phyloP scores from a whole-genome alignment of 73 alveolate genomes.

The Tetrahymena elliotti region DNA sequence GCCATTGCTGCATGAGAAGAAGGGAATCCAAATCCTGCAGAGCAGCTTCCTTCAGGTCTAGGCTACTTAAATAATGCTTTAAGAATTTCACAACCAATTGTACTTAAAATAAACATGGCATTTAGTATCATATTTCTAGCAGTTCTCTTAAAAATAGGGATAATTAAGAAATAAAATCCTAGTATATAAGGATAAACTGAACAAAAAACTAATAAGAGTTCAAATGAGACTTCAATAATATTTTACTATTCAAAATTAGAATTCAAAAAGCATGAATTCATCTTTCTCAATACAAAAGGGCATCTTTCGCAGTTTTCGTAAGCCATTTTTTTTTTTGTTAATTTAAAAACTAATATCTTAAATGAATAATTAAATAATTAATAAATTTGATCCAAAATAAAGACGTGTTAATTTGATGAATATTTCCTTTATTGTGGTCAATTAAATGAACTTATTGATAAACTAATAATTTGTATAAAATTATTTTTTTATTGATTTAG shows the following conservation, averaged over 20 bases:
- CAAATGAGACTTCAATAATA: not conserved
- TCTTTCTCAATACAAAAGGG: not conserved
- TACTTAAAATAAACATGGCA: not conserved
- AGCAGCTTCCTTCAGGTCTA: not conserved
- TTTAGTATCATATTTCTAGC: not conserved
- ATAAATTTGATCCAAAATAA: too few relatives aligned
- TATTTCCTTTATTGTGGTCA: too few relatives aligned
- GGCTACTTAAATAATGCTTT: not conserved
- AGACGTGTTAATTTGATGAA: too few relatives aligned
- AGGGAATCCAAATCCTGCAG: not conserved
- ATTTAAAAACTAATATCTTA: too few relatives aligned
- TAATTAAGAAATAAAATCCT: not conserved
- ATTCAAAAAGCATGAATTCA: not conserved
- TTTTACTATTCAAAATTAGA: not conserved
- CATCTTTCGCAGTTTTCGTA: not conserved
- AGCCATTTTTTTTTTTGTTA: too few relatives aligned
- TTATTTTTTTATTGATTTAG: too few relatives aligned
- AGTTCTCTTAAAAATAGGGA: not conserved
- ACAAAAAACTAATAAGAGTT: not conserved
- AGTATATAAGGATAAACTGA: not conserved
- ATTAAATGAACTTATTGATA: too few relatives aligned
- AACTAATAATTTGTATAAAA: too few relatives aligned
- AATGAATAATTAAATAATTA: too few relatives aligned
- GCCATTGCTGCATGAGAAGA: not conserved
- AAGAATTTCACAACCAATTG: not conserved